A percentile compares a stretch with the other conserved stretches of the same genome.
phyloP scores from a whole-genome alignment of 192 early-diverging fungal genomes.

The Backusella sp. region DNA sequence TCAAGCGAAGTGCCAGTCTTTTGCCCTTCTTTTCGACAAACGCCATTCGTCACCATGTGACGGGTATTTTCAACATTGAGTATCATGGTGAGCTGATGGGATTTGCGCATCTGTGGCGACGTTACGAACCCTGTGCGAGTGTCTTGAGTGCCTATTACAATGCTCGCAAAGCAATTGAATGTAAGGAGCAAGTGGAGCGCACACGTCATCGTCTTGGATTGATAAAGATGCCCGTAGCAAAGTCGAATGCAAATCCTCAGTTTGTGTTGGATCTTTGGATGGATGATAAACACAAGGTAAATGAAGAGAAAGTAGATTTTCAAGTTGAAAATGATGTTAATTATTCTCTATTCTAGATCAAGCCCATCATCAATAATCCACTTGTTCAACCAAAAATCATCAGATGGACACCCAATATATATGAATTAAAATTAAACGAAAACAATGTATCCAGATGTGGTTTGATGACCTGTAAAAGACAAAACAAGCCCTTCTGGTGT shows the following conservation, averaged over 20 bases:
- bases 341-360: background rate
- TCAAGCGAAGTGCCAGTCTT: background rate
- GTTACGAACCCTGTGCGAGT: background rate
- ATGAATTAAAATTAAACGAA: background rate
- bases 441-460: background rate
- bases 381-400: background rate
- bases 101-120: background rate
- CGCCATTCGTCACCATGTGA: background rate
- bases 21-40: background rate
- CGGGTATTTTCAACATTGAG: background rate
- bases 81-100: background rate
- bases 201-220: background rate
- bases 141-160: background rate
- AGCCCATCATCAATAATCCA: background rate
- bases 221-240: background rate
- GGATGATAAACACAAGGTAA: background rate
- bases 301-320: background rate
- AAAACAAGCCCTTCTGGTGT: slow-evolving; percentile 1
- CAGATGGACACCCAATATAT: background rate
- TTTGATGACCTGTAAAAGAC: background rate
- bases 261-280: background rate
- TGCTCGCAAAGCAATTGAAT: background rate
- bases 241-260: background rate
- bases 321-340: background rate
- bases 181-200: background rate